A percentile compares a stretch with the other conserved stretches of the same genome.
Conservation (phyloP, 2,329 filamentous ascomycete genomes). For the Xylaria sp. region DNA sequence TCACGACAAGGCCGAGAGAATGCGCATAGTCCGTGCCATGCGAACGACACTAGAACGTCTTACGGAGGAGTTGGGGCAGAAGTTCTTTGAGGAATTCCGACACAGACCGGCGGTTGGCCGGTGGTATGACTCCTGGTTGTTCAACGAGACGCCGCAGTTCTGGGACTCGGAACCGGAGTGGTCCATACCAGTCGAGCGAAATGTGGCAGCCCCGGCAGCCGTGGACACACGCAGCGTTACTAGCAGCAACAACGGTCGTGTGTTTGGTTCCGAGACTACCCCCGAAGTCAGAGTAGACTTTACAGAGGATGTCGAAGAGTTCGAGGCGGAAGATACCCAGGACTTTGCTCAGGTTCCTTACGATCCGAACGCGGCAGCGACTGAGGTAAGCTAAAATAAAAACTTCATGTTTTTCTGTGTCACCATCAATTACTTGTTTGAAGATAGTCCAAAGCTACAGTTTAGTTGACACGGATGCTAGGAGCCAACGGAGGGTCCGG, state of each 20-base stretch:
- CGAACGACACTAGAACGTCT: conserved; percentile 28
- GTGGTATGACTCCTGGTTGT: conserved; percentile 31
- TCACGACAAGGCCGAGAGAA: conserved; percentile 30
- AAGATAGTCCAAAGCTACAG: background rate
- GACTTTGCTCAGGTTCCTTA: conserved; percentile 16
- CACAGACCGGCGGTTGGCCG: conserved; percentile 30
- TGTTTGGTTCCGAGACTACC: conserved; percentile 25
- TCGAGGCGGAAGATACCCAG: conserved; percentile 19
- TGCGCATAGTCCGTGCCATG: conserved; percentile 30
- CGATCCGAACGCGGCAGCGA: conserved; percentile 24
- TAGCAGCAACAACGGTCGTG: conserved; percentile 24
- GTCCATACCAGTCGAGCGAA: conserved; percentile 24
- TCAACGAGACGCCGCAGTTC: conserved; percentile 27
- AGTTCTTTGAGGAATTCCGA: conserved; percentile 30
- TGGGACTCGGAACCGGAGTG: conserved; percentile 29
- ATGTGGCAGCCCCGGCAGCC: background rate
- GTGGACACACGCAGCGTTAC: conserved; percentile 12
- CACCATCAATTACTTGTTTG: background rate
- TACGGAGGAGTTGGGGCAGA: conserved; percentile 30
- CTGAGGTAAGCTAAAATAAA: conserved; percentile 28
- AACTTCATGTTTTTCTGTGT: background rate
- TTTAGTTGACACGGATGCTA: conserved; percentile 12
- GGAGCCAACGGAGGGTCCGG: conserved; percentile 17
- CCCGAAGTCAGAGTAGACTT: conserved; percentile 24
- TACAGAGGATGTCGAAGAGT: conserved; percentile 19